A percentile compares a stretch with the other conserved stretches of the same genome.
Evolutionary conservation across 2,329 filamentous ascomycete genomes (phyloP).

Genomic region (Tolypocladium inflatum): DNA sequence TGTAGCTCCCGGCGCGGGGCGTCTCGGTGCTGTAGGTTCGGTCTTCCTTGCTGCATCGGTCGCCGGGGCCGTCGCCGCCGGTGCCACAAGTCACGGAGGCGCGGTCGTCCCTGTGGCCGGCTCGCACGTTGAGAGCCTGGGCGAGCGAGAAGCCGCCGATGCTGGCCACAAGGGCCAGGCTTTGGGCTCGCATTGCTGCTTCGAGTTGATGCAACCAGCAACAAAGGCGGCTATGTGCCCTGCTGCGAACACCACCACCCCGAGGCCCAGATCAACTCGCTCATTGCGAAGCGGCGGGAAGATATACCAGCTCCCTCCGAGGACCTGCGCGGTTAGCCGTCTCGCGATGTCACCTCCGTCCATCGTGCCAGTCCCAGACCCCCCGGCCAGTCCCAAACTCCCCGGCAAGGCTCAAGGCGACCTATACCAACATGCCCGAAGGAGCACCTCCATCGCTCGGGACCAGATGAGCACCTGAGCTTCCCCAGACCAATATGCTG

Average conservation of each 20-base stretch:
- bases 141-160: neutral
- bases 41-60: neutral
- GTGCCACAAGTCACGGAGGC: slow-evolving; percentile 9
- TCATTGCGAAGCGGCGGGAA: neutral
- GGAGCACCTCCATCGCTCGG: neutral
- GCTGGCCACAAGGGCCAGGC: neutral
- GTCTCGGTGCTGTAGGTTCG: neutral
- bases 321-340: neutral
- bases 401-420: neutral
- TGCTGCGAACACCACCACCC: no score
- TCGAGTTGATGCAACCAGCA: neutral
- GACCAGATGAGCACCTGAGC: neutral
- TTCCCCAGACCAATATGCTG: neutral
- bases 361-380: neutral
- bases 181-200: neutral
- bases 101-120: slow-evolving; percentile 14
- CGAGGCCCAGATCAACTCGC: no score
- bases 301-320: neutral
- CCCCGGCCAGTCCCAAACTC: neutral
- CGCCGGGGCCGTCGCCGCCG: neutral
- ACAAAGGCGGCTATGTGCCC: no score
- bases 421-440: neutral
- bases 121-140: neutral
- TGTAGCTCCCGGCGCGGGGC: neutral
- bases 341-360: neutral